Evolutionary conservation across 176 grass and related monocot species (phyloP), one percentile per base, ranked within the genome.

Genomic region (Ampelocalamus luodianensis): DNA sequence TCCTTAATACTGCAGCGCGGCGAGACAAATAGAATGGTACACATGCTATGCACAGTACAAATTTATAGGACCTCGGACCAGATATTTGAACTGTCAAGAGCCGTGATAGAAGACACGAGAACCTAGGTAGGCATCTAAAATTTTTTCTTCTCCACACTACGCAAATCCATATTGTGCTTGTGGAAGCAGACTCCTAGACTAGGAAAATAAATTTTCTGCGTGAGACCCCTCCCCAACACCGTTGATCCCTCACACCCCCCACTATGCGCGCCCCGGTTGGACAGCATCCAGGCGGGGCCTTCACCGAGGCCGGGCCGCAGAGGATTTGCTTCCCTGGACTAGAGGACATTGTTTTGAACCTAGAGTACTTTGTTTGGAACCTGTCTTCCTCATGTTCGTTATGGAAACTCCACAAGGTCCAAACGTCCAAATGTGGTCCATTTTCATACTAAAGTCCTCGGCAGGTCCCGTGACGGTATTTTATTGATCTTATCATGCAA

Each of bases 61-160:
- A 14, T 37, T n/a, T 65, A n/a, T 45, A 45, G 14, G 13, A n/a
- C 5, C 27, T 7, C 26, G 32, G 27, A 50, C 3, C 40, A 49
- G 62, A 34, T 27, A 54, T 80, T 68, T 66, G 27, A 68, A 38
- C 14, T 42, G 6, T 46, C 49, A 18, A 76, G 71, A 84, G 60
- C 14, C 65, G 14, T 55, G 23, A 13, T 36, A 20, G 39, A 77
- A 68, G 15, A 55, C 10, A 50, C 15, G 1, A 38, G 32, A 78
- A 73, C 62, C 40, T 39, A 6, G 22, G 32, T n/a, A 61, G 15
- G 67, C 29, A 62, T 29, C 68, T 17, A 79, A 22, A 24, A 64
- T 51, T 63, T 38, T n/a, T 0, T 71, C 26, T 29, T 79, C 26
- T 71, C 74, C 44, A 20, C 40, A 18, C 15, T 18, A 6, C 17